Evolutionary conservation across 768 basidiomycete genomes (phyloP).

Genomic region (Tylopilus sp.): DNA sequence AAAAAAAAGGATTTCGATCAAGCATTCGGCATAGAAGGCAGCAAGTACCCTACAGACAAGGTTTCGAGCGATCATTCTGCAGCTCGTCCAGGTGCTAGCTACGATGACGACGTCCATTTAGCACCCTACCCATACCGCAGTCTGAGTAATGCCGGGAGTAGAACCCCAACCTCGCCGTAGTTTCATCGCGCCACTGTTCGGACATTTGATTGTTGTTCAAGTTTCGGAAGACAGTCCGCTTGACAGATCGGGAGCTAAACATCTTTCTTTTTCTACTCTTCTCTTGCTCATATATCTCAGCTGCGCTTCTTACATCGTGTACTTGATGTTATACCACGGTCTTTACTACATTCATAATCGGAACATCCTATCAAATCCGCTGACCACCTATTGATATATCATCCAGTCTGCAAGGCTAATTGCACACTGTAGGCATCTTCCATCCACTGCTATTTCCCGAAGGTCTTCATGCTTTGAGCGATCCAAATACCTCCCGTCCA

Average conservation of each 20-base stretch:
- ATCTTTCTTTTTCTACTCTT: not conserved
- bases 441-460: too few relatives aligned
- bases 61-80: conserved; percentile 6
- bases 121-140: conserved; percentile 34
- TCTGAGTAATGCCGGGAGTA: conserved; percentile 3
- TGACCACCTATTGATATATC: too few relatives aligned
- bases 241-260: not conserved
- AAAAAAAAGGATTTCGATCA: conserved; percentile 35
- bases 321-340: not conserved
- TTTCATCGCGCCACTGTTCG: not conserved
- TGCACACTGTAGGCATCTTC: too few relatives aligned
- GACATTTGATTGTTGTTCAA: not conserved
- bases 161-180: conserved; percentile 5
- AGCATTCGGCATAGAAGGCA: conserved; percentile 36
- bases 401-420: too few relatives aligned
- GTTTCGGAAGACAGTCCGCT: not conserved
- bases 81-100: conserved; percentile 26
- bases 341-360: not conserved
- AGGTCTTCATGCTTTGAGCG: too few relatives aligned
- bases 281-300: not conserved
- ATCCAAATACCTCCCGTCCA: too few relatives aligned
- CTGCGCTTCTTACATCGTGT: not conserved
- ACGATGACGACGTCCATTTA: conserved; percentile 41
- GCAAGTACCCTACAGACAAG: conserved; percentile 15
- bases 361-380: not conserved